A percentile compares a stretch with the other conserved stretches of the same genome.
Evolutionary conservation across 352 stramenopile genomes (phyloP).

Genomic region (Phytophthora tentaculata): DNA sequence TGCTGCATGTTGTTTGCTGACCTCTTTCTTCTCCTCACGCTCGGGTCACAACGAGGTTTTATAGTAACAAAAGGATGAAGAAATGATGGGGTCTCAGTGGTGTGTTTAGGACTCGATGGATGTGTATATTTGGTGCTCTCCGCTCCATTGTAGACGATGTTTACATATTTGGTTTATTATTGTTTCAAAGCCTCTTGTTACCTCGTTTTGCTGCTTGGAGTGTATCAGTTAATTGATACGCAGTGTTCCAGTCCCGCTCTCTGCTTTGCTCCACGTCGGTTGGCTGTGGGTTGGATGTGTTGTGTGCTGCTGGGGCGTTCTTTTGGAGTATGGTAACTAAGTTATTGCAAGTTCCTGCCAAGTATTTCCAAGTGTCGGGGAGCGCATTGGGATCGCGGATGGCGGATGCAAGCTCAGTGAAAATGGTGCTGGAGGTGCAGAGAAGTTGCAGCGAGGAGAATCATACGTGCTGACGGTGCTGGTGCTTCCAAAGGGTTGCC

Average conservation of each 20-base stretch:
- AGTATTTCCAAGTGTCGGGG: constrained; percentile 23
- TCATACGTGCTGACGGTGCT: constrained; percentile 9
- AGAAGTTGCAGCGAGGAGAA: constrained; percentile 1
- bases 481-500: constrained; percentile 37
- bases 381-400: constrained; percentile 24
- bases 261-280: no score
- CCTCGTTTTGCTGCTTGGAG: constrained; percentile 24
- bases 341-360: constrained; percentile 19
- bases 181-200: constrained; percentile 23
- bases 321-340: constrained; percentile 4
- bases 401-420: constrained; percentile 20
- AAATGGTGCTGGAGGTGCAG: constrained; percentile 31
- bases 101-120: no score
- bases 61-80: no score
- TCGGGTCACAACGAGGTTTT: no score
- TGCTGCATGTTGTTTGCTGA: no score
- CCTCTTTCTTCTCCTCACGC: no score
- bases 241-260: no score
- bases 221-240: no score
- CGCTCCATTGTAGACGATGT: no score
- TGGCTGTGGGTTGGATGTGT: no score
- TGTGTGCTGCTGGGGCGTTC: constrained; percentile 3
- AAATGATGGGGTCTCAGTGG: no score
- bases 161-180: constrained; percentile 16
- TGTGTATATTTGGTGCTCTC: no score